A percentile compares a stretch with the other conserved stretches of the same genome.
phyloP scores from a whole-genome alignment of 2,329 filamentous ascomycete species.

The Coccinonectria pachysandricola region DNA sequence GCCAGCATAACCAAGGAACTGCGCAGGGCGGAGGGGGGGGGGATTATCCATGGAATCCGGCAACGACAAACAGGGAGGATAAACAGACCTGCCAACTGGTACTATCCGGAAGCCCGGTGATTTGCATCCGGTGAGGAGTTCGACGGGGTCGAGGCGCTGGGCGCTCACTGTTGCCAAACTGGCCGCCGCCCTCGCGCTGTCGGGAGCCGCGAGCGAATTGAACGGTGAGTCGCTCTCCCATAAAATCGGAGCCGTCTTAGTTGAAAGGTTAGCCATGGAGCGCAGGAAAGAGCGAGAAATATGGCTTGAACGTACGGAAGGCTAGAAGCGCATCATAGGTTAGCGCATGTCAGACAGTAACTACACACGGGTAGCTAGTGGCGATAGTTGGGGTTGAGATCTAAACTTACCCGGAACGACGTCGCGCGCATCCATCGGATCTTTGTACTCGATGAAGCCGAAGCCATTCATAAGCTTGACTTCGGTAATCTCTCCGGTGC shows the following conservation, averaged over 20 bases:
- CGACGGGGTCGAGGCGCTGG: conserved; percentile 69
- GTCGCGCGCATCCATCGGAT: conserved; percentile 94
- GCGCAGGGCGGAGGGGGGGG: conserved; percentile 20
- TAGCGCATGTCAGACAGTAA: conserved; percentile 8
- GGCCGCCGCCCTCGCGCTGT: conserved; percentile 38
- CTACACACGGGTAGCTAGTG: too few relatives aligned
- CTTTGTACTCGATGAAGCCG: conserved; percentile 99
- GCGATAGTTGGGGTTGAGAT: background rate
- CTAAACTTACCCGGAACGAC: conserved; percentile 93
- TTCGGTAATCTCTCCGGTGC: conserved; percentile 93
- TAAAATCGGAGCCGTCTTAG: conserved; percentile 91
- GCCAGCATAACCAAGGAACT: conserved; percentile 21
- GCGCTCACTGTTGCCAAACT: conserved; percentile 46
- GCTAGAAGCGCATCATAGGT: conserved; percentile 29
- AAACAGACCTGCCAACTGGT: conserved; percentile 99
- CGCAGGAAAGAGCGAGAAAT: conserved; percentile 6
- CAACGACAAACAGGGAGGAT: conserved; percentile 48
- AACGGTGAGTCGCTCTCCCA: conserved; percentile 93
- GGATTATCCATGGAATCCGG: conserved; percentile 32
- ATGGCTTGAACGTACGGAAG: conserved; percentile 44
- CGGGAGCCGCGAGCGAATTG: conserved; percentile 90
- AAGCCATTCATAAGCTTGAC: conserved; percentile 99
- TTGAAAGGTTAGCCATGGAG: conserved; percentile 15
- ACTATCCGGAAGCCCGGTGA: conserved; percentile 91
- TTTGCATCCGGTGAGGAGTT: conserved; percentile 93